A percentile compares a stretch with the other conserved stretches of the same genome.
These are phyloP conservation scores for Colletotrichum tofieldiae DNA, from an alignment of 2,329 filamentous ascomycete genomes.

Conservation along the genomic window DNA sequence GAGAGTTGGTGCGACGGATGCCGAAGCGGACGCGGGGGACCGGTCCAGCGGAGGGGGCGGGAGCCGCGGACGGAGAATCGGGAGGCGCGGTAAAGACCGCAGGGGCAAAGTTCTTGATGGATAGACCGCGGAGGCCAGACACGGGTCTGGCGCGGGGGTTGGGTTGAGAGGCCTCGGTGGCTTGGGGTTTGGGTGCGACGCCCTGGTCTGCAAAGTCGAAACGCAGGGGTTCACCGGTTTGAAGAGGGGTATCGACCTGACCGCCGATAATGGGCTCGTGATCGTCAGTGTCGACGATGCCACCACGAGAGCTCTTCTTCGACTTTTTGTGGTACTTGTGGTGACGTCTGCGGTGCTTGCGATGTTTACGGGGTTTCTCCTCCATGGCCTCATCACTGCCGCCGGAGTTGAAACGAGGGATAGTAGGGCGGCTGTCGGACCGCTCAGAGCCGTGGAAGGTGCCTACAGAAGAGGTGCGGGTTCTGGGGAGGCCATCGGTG, in stretches of 20 bases:
- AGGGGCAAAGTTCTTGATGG: slow-evolving; percentile 78
- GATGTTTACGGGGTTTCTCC: slow-evolving; percentile 55
- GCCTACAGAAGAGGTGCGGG: slow-evolving; percentile 60
- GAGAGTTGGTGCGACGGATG: slow-evolving; percentile 82
- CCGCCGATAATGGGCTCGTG: slow-evolving; percentile 54
- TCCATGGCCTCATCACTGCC: slow-evolving; percentile 63
- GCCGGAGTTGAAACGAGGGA: slow-evolving; percentile 55
- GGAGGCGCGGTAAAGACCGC: slow-evolving; percentile 72
- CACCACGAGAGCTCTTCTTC: slow-evolving; percentile 62
- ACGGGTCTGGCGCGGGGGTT: slow-evolving; percentile 61
- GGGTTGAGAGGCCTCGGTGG: slow-evolving; percentile 45
- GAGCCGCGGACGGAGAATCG: slow-evolving; percentile 37
- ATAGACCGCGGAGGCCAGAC: slow-evolving; percentile 71
- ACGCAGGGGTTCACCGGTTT: slow-evolving; percentile 64
- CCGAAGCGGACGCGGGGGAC: slow-evolving; percentile 73
- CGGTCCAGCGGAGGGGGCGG: slow-evolving; percentile 54
- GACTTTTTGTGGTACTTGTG: slow-evolving; percentile 59
- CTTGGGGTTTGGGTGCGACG: slow-evolving; percentile 50
- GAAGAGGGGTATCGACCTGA: slow-evolving; percentile 46
- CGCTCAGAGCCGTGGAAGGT: slow-evolving; percentile 58
- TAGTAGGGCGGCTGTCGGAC: slow-evolving; percentile 54
- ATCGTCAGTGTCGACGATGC: slow-evolving; percentile 48
- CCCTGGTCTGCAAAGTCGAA: slow-evolving; percentile 70
- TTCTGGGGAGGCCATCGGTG: slow-evolving; percentile 54
- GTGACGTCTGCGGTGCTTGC: slow-evolving; percentile 56